Percentiles rank a stretch among this genome's conserved stretches.
Evolutionary conservation across 2,329 filamentous ascomycete species (phyloP).

Genomic region (Talaromyces sp.): DNA sequence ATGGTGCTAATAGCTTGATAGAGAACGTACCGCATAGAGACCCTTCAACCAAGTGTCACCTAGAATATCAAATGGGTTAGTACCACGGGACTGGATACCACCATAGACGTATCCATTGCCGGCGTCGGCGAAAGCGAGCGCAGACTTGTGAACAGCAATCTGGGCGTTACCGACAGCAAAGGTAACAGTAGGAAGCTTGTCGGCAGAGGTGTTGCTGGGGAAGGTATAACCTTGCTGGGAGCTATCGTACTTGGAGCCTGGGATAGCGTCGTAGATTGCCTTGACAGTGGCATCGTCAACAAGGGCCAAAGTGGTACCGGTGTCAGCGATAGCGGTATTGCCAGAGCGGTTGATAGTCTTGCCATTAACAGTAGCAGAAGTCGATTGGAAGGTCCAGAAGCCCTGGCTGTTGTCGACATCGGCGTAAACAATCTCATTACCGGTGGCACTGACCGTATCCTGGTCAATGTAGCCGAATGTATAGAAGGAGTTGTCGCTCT

Average conservation of each 20-base stretch:
- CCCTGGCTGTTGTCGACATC: slow-evolving; percentile 62
- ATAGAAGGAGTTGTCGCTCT: slow-evolving; percentile 58
- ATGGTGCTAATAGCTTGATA: background rate
- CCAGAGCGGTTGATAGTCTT: slow-evolving; percentile 48
- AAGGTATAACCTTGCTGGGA: slow-evolving; percentile 62
- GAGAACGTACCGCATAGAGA: slow-evolving; percentile 57
- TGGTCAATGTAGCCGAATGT: slow-evolving; percentile 71
- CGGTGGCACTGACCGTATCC: slow-evolving; percentile 54
- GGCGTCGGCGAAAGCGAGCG: slow-evolving; percentile 57
- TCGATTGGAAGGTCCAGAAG: slow-evolving; percentile 65
- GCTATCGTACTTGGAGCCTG: slow-evolving; percentile 56
- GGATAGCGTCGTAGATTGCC: slow-evolving; percentile 62
- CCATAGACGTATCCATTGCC: slow-evolving; percentile 59
- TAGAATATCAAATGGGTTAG: slow-evolving; percentile 59
- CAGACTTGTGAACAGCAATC: slow-evolving; percentile 61
- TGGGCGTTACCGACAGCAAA: slow-evolving; percentile 62
- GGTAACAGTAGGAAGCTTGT: slow-evolving; percentile 58
- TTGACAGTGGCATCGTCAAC: slow-evolving; percentile 60
- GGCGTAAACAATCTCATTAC: slow-evolving; percentile 57
- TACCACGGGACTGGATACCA: slow-evolving; percentile 62
- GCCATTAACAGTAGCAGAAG: slow-evolving; percentile 57
- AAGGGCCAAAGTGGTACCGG: slow-evolving; percentile 66
- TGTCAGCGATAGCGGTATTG: slow-evolving; percentile 69
- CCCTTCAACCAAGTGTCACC: slow-evolving; percentile 64
- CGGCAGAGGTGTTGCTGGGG: slow-evolving; percentile 51